Base-by-base conservation (phyloP, 2,329 filamentous ascomycete species). In the Plenodomus biglobosus region DNA sequence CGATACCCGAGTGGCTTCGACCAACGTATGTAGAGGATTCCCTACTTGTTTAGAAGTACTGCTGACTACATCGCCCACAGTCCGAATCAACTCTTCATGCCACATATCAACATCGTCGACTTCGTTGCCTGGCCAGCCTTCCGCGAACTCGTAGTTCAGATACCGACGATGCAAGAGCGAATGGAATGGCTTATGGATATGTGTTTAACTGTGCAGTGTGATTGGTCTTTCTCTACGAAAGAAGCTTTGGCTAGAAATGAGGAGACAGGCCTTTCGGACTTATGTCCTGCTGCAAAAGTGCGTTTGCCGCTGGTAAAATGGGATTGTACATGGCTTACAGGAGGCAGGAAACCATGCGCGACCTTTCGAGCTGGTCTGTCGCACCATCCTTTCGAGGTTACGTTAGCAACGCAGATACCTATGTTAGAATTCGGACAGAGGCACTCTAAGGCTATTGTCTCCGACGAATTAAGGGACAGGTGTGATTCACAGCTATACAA, bases 151-250 rank as follows among this genome's bases (percentile, higher is more conserved):
- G 53, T 50, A 13, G 59, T 59, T 11, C 59, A 64, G 38, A 55
- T 64, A 20, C 59, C 61, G 0, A 49, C 54, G 8, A 64, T 64
- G 61, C 61, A 64, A 24, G 52, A 61, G 44, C 53, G 48, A 5
- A 62, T 64, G 59, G 55, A 59, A 39, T 64, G 58, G 53, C 42
- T 64, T 16, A 48, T 61, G 53, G 61, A 64, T 18, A 56, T 62
- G 55, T 52, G 53, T 21, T 41, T 52, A 1, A 55, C 37, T 5
- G 37, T 58, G 17, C 50, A 48, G 13, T 64, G 61, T 16, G 58
- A 61, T 16, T 64, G 61, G 61, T 43, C 40, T 0, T 59, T 54
- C 15, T 15, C 47, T 4, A 41, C 20, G 2, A 40, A 50, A 16
- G 54, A 62, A 32, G 52, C 59, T 5, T 36, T 58, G 0, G 16